Evolutionary conservation across 768 basidiomycete genomes (phyloP).

Genomic region (Auriscalpium vulgare): DNA sequence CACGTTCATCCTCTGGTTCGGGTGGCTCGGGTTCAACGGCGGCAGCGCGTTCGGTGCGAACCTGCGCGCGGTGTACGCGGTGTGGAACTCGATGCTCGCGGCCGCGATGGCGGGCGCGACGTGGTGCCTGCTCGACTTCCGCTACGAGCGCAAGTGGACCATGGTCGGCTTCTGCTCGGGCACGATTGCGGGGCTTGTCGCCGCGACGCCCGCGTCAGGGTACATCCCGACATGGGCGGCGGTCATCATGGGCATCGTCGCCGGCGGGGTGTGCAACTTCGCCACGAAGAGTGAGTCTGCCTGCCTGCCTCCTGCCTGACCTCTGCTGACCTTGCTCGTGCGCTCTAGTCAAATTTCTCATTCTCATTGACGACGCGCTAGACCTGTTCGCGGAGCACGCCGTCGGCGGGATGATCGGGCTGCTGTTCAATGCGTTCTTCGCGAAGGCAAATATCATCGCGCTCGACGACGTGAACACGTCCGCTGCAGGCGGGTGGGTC

Average conservation of each 20-base stretch:
- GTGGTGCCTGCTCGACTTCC: slow-evolving; percentile 77
- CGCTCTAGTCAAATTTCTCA: slow-evolving; percentile 51
- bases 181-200: slow-evolving; percentile 82
- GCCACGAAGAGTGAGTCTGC: slow-evolving; percentile 63
- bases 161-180: slow-evolving; percentile 93
- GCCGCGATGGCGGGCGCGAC: slow-evolving; percentile 77
- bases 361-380: slow-evolving; percentile 79
- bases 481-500: slow-evolving; percentile 79
- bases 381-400: slow-evolving; percentile 93
- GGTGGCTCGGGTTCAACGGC: slow-evolving; percentile 94
- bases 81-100: slow-evolving; percentile 85
- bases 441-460: slow-evolving; percentile 73
- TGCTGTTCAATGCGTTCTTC: slow-evolving; percentile 80
- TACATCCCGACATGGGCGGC: slow-evolving; percentile 73
- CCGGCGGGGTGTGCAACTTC: slow-evolving; percentile 72
- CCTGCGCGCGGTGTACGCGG: slow-evolving; percentile 74
- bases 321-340: slow-evolving; percentile 10
- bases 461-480: slow-evolving; percentile 63
- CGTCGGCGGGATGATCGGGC: slow-evolving; percentile 72
- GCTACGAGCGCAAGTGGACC: slow-evolving; percentile 73
- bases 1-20: slow-evolving; percentile 87
- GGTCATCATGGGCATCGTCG: slow-evolving; percentile 65
- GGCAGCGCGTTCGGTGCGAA: slow-evolving; percentile 86
- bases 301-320: background rate
- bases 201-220: slow-evolving; percentile 83